Base-by-base conservation (phyloP, 2,329 filamentous ascomycete genomes). In the Amauroascus verrucosus region DNA sequence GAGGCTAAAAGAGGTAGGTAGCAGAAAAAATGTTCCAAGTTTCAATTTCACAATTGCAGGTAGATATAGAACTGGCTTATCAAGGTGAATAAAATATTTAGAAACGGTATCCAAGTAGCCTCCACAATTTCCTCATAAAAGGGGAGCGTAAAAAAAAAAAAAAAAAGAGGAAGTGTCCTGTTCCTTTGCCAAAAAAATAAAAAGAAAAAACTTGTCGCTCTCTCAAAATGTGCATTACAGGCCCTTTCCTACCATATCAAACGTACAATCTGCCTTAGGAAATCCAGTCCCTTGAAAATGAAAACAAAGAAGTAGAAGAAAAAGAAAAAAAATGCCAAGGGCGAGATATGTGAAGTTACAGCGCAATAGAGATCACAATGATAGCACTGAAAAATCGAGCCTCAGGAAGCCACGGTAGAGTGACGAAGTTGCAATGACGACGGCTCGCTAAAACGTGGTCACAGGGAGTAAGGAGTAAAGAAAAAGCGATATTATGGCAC, bases 211-310 rank as follows among this genome's bases (percentile, higher is more conserved):
- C 20, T 46, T 38, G 50, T 41, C 50, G 33, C 41, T 35, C 41
- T 52, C 46, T 46, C 41, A 52, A 46, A 24, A 18, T 52, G 50
- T 37, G 50, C 41, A 37, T n/a, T 41, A 45, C 40, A 52, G 46
- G 33, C 41, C 20, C 20, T 16, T 52, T 22, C 46, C 41, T 45
- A 33, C 22, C 32, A 16, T 38, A 14, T 38, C 40, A 44, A 45
- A 30, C 50, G 30, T 46, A 52, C 40, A 52, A 14, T 30, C 20
- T 38, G 16, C 20, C 48, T 40, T 4, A 52, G 9, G 9, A 26
- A 37, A 26, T 33, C 13, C 35, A 35, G 7, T 16, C 20, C 22
- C n/a, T 49, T 6, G 33, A 26, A 51, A 5, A 18, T 8, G 14
- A 35, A 44, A 18, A 26, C 3, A 8, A 18, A 45, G 28, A 16